Base-by-base conservation (phyloP, 2,329 filamentous ascomycete species). In the Verticillium tricorpus region DNA sequence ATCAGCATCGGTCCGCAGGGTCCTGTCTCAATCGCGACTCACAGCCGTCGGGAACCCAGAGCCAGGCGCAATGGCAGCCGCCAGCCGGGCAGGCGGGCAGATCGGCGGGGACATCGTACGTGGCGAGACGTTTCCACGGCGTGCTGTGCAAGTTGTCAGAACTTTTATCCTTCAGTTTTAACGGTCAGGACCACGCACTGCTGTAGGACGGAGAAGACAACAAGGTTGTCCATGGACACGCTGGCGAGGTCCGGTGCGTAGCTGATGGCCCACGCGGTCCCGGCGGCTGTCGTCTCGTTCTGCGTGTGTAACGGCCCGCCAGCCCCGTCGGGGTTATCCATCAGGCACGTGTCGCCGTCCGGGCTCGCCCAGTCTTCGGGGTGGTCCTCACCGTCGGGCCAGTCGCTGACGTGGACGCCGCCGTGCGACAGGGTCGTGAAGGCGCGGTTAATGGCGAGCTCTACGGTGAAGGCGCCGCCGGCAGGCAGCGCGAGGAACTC, bases 181-280 rank as follows among this genome's bases (percentile, higher is more conserved):
- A 28, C 28, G 28, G 28, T 5, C 28, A 28, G 54, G 7, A 17
- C 7, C 28, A 70, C 75, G 62, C 70, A 79, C 73, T 80, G 73
- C 60, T 77, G 72, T 60, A 75, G 68, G 1, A 81, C 78, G 0
- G 76, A 77, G 63, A 84, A 83, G 4, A 84, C 79, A 2, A 78
- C 79, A n/a, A 83, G 71, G 65, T 83, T 82, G 56, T 82, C 78
- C 72, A 81, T 77, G 3, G 75, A 80, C 3, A 83, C 80, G 32
- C 77, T 72, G 54, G 69, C 68, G 22, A 82, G 67, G n/a, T 83
- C 76, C 8, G 72, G 74, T 62, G 81, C 71, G 64, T 84, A 83
- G 28, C 77, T 79, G 59, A 84, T 84, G 0, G 81, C 81, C 67
- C 76, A 82, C 0, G 80, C 80, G 0, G 79, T 81, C 2, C 79